Evolutionary conservation across 2,329 filamentous ascomycete genomes (phyloP).

Genomic region (Cladosporium sp.): DNA sequence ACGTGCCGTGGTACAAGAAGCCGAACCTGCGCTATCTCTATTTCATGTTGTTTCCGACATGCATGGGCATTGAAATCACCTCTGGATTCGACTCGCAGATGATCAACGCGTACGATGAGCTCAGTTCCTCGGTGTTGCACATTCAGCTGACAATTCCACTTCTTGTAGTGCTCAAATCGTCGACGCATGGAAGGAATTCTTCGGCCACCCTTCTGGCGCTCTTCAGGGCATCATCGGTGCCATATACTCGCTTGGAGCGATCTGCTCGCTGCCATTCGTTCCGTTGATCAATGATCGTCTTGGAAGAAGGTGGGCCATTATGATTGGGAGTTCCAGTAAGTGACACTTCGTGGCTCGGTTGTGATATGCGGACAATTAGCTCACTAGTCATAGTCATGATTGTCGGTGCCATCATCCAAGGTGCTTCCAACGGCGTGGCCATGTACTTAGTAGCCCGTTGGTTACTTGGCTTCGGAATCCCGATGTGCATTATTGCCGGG

Average conservation of each 20-base stretch:
- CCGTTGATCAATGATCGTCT: constrained; percentile 52
- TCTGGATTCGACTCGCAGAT: constrained; percentile 56
- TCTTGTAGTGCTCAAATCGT: background rate
- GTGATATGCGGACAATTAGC: background rate
- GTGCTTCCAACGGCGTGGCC: constrained; percentile 42
- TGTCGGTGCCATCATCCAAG: constrained; percentile 54
- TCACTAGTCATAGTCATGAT: constrained; percentile 43
- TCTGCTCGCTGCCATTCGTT: constrained; percentile 56
- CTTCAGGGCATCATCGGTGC: constrained; percentile 54
- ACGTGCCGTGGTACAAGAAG: constrained; percentile 53
- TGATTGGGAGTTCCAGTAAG: constrained; percentile 45
- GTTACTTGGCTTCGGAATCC: constrained; percentile 59
- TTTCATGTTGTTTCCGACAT: constrained; percentile 55
- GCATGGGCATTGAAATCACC: constrained; percentile 60
- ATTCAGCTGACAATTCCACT: too few species aligned
- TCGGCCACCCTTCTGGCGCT: constrained; percentile 41
- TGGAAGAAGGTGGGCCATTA: constrained; percentile 55
- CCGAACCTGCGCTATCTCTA: constrained; percentile 56
- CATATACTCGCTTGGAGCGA: constrained; percentile 57
- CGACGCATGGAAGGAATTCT: constrained; percentile 28
- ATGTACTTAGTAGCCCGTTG: constrained; percentile 60
- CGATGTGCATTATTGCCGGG: constrained; percentile 56
- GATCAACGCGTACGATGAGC: constrained; percentile 19
- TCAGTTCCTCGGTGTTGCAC: too few species aligned
- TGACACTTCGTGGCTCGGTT: background rate